phyloP scores from a whole-genome alignment of 2,329 filamentous ascomycete species.

The Dothideomycetidae sp. region DNA sequence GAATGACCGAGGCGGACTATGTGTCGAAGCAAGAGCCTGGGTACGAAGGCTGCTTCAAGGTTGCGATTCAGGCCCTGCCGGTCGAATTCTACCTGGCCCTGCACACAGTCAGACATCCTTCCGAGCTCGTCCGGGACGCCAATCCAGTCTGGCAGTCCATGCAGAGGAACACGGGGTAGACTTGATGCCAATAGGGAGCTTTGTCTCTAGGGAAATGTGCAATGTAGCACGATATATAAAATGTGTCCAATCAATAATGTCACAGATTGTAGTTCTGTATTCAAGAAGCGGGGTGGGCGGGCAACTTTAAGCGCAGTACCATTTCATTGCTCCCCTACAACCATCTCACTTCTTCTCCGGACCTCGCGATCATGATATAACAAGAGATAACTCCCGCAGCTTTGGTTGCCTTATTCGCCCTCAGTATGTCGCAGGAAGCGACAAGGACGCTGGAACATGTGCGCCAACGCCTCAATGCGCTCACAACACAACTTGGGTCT shows the following conservation, averaged over 20 bases:
- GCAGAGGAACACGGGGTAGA: not conserved
- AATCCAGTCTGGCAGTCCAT: not conserved
- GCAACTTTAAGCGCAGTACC: not conserved
- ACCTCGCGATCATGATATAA: not conserved
- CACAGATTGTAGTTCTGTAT: not conserved
- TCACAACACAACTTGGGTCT: constrained; percentile 17
- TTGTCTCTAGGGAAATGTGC: too few species aligned
- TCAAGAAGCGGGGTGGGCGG: not conserved
- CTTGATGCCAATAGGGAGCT: too few species aligned
- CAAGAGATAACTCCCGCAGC: not conserved
- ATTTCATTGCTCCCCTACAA: not conserved
- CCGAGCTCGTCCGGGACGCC: not conserved
- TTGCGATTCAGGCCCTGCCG: not conserved
- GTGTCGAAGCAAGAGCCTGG: not conserved
- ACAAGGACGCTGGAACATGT: constrained; percentile 20
- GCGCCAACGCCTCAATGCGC: constrained; percentile 19
- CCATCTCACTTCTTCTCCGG: not conserved
- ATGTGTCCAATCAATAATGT: not conserved
- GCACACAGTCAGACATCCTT: not conserved
- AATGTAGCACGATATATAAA: not conserved
- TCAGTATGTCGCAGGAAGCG: constrained; percentile 16
- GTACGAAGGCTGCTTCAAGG: not conserved
- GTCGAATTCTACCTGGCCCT: not conserved
- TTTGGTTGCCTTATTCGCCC: not conserved
- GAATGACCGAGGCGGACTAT: not conserved